Evolutionary conservation across 257 asterid species (phyloP).

Genomic region (Haberlea rhodopensis): DNA sequence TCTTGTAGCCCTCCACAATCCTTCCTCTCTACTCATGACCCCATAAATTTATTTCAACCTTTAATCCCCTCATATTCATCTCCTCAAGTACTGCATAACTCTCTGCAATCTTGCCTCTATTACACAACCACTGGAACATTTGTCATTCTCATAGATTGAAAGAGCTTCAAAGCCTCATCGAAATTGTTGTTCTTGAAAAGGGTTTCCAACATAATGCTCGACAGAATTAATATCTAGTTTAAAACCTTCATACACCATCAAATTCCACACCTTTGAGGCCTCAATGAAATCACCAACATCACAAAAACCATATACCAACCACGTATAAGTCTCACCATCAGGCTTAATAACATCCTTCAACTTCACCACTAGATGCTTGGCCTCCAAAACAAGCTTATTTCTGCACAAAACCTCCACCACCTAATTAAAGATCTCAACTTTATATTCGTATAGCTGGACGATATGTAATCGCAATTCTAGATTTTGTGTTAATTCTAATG

Average conservation of each 20-base stretch:
- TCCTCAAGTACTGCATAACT: conserved; percentile 54
- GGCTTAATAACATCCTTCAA: conserved; percentile 54
- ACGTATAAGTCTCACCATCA: conserved; percentile 59
- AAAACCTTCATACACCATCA: conserved; percentile 70
- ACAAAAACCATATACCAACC: conserved; percentile 78
- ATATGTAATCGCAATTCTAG: too few relatives aligned
- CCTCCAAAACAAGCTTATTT: conserved; percentile 69
- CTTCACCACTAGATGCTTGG: conserved; percentile 63
- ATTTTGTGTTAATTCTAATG: too few relatives aligned
- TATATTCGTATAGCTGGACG: conserved; percentile 58
- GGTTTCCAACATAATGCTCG: conserved; percentile 58
- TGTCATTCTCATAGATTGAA: conserved; percentile 62
- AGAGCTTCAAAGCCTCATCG: conserved; percentile 61
- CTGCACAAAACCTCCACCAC: conserved; percentile 59
- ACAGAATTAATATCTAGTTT: conserved; percentile 39
- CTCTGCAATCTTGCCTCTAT: conserved; percentile 66
- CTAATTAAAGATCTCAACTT: conserved; percentile 49
- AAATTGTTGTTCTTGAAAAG: conserved; percentile 61
- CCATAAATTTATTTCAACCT: conserved; percentile 50
- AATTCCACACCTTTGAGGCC: conserved; percentile 88
- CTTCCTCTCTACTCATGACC: conserved; percentile 61
- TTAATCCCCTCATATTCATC: conserved; percentile 62
- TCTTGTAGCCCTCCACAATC: conserved; percentile 53
- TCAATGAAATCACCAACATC: conserved; percentile 77
- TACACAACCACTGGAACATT: conserved; percentile 80